Evolutionary conservation across 106 monocot species (phyloP), one percentile per base, ranked within the genome.

Genomic region (Posidonia australis): DNA sequence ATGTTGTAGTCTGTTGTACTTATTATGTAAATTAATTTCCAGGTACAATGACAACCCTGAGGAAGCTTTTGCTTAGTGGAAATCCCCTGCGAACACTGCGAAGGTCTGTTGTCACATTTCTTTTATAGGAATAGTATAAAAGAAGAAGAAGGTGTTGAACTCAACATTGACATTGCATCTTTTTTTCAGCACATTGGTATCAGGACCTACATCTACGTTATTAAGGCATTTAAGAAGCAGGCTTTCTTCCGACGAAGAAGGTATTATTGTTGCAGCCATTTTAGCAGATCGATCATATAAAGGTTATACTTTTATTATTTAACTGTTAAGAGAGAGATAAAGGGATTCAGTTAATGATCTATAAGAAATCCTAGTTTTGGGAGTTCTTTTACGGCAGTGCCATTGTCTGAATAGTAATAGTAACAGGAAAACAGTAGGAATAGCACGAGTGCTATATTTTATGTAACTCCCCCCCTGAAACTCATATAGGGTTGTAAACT

Each of bases 21-120:
- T 10, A 43, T 43, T 22, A 10, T 46, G 5, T 19, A 13, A 53
- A 22, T 45, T 23, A 32, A 46, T 69, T 65, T 71, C 13, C 46
- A 98, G 98, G 98, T 61, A 87, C 60, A 23, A 91, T 98, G 98
- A 85, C 87, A 47, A 81, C 84, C 45, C 76, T 98, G 13, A 87
- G 98, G 77, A 98, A 83, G 66, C 87, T 98, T 67, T 69, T 98
- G 74, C 77, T 98, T 28, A 79, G 43, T 70, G 98, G 98, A 20
- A 98, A 98, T 76, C 87, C 98, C 60, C 36, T 98, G 61, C 68
- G 91, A 65, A 85, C 91, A 52, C 76, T 98, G 73, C 61, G 98
- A 76, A 98, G 91, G 98, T 91, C 27, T 52, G 63, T 63, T 62
- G 13, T 24, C 36, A 25, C 24, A 3, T 43, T 56, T 69, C 30